Base-by-base conservation (phyloP, 1,139 yeast genomes). In the Yamadazyma atlantica region DNA sequence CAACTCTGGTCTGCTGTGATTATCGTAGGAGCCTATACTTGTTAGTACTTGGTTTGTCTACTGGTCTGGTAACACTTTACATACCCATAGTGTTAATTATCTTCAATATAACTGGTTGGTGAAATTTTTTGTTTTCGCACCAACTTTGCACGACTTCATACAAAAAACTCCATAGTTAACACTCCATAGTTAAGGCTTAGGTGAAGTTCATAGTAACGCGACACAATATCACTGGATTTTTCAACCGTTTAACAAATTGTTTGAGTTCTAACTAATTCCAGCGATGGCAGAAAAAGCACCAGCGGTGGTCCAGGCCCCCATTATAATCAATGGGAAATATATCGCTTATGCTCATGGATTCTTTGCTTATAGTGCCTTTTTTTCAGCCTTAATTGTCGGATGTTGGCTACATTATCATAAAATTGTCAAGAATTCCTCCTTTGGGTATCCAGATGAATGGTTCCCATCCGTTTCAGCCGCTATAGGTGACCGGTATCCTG, bases 361-460 rank as follows among this genome's bases (percentile, higher is more conserved):
- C 0, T 81, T 82, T 57, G 92, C 96, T 1, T 67, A 73, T 13
- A 56, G 77, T 16, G 95, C 96, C 1, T 89, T 89, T 54, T 35
- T 84, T 5, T 75, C 81, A 0, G 96, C 97, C 2, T 69, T 89
- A 26, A 59, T 72, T 0, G 80, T 85, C 27, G 97, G 96, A 4
- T 78, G 78, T 47, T 68, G 68, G 42, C 69, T 89, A 12, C 97
- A 89, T 60, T 89, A 82, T 59, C 68, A 84, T 44, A 90, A 92
- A 58, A 92, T 92, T 54, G 96, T 92, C 10, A 72, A 82, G 52
- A 92, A 92, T 58, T 84, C 92, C 32, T 78, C 80, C 45, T 90
- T 71, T 55, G 95, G 96, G 0, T 92, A 87, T 56, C 98, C 98
- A 1, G 94, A 89, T 42, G 98, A 92, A 62, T 92, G 98, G 98